Conservation (phyloP, 495 filamentous ascomycete species). For the Hamigera avellanea region DNA sequence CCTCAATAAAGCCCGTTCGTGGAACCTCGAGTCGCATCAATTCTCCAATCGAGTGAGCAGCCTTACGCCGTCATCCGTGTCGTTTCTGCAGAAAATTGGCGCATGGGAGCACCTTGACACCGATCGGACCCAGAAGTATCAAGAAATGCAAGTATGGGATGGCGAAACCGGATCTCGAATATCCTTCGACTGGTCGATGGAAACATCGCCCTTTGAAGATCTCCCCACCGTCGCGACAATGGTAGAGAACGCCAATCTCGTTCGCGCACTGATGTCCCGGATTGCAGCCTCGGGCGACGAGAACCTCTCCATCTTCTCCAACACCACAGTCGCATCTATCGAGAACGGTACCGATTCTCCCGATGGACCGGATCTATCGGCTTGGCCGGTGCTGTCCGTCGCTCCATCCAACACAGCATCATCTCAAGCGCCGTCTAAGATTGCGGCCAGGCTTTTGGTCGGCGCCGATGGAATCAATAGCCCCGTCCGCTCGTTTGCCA, state of each 20-base stretch:
- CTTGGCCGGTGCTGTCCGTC: conserved; percentile 76
- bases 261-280: conserved; percentile 57
- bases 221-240: conserved; percentile 75
- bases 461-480: conserved; percentile 93
- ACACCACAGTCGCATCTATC: conserved; percentile 65
- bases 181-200: conserved; percentile 66
- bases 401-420: conserved; percentile 29
- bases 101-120: conserved; percentile 70
- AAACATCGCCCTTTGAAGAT: conserved; percentile 34
- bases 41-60: conserved; percentile 95
- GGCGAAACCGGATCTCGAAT: conserved; percentile 78
- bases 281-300: conserved; percentile 54
- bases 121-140: conserved; percentile 70
- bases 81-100: conserved; percentile 63
- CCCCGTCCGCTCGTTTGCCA: conserved; percentile 82
- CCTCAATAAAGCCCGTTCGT: conserved; percentile 50
- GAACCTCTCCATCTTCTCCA: conserved; percentile 56
- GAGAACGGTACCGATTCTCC: conserved; percentile 53
- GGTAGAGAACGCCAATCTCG: conserved; percentile 88
- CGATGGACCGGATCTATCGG: conserved; percentile 60
- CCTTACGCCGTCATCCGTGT: conserved; percentile 72
- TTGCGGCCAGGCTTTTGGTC: conserved; percentile 75
- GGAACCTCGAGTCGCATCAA: conserved; percentile 50
- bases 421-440: conserved; percentile 22
- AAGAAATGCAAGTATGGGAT: conserved; percentile 96